Base-by-base conservation (phyloP, 2,329 filamentous ascomycete species). In the Beauveria scarabaeidicola region DNA sequence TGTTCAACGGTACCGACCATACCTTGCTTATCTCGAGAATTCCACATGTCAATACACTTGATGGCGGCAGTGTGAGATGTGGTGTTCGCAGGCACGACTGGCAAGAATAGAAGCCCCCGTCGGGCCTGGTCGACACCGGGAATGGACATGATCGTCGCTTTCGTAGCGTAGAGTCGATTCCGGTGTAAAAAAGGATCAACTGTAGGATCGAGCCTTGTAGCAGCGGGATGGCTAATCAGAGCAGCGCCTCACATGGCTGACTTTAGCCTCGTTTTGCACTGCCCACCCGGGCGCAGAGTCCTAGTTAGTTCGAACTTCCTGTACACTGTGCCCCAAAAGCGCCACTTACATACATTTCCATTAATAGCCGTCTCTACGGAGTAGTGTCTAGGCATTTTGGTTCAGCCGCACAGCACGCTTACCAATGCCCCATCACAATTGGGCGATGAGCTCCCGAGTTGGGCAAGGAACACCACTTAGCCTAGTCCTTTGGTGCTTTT, bases 41-140 rank as follows among this genome's bases (percentile, higher is more conserved):
- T 13, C 52, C 9, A 59, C 15, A 52, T 48, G 38, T 59, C 56
- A 59, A 59, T 59, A 59, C 56, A 59, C 48, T 36, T 29, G 52
- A 52, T 59, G 48, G 56, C 48, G 56, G 56, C 29, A 48, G 56
- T 29, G 56, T 59, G 56, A 59, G 56, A 59, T 59, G 56, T 59
- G 56, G 48, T 59, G 56, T 52, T 52, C 56, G 48, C 47, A 21
- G 56, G 47, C 38, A 46, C 40, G 48, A 47, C 56, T 48, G 56
- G 56, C 56, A 59, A 59, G 56, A 59, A 59, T 59, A 59, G 56
- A 59, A 59, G 56, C 56, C 47, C 19, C 56, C 56, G 56, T 52
- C 48, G 56, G 11, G 40, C n/a, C 21, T 38, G 56, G 56, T 40
- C 40, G 56, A 40, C 56, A 59, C n/a, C 56, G 56, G 48, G 38